phyloP scores from a whole-genome alignment of 345 rosid species.

The Lepidium didymum region DNA sequence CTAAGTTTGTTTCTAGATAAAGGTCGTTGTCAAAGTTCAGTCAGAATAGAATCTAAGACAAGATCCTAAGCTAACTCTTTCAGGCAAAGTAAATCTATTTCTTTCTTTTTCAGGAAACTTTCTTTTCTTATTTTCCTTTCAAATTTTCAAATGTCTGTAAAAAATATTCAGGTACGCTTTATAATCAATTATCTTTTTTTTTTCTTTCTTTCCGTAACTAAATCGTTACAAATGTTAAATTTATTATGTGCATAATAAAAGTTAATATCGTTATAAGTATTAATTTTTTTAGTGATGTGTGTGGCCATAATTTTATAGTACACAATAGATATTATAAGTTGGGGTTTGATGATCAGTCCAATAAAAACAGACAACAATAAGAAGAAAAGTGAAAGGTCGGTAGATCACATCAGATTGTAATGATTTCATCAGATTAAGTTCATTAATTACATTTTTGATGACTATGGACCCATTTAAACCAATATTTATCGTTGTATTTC shows the following conservation, averaged over 20 bases:
- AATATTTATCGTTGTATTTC: background rate
- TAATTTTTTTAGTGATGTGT: conserved; percentile 7
- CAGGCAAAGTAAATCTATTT: conserved; percentile 30
- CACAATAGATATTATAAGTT: conserved; percentile 8
- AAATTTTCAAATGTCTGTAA: background rate
- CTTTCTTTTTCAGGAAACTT: conserved; percentile 25
- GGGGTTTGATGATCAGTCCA: conserved; percentile 31
- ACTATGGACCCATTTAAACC: conserved; percentile 21
- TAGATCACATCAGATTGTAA: conserved; percentile 59
- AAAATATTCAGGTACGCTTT: background rate
- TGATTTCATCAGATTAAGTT: conserved; percentile 48
- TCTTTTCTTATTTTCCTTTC: conserved; percentile 1
- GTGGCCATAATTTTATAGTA: conserved; percentile 22
- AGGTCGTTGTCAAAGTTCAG: conserved; percentile 27
- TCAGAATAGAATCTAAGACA: conserved; percentile 33
- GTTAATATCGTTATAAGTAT: conserved; percentile 1
- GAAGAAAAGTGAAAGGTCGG: conserved; percentile 39
- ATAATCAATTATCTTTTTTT: background rate
- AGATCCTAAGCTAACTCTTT: conserved; percentile 37
- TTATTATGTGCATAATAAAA: background rate
- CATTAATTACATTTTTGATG: conserved; percentile 34
- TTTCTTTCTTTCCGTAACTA: background rate
- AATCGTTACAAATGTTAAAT: background rate
- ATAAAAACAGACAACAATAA: conserved; percentile 10
- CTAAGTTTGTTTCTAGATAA: conserved; percentile 29